These are phyloP conservation scores for Petasospora fabianii DNA, from an alignment of 1,139 yeast genomes.

Conservation along the genomic window DNA sequence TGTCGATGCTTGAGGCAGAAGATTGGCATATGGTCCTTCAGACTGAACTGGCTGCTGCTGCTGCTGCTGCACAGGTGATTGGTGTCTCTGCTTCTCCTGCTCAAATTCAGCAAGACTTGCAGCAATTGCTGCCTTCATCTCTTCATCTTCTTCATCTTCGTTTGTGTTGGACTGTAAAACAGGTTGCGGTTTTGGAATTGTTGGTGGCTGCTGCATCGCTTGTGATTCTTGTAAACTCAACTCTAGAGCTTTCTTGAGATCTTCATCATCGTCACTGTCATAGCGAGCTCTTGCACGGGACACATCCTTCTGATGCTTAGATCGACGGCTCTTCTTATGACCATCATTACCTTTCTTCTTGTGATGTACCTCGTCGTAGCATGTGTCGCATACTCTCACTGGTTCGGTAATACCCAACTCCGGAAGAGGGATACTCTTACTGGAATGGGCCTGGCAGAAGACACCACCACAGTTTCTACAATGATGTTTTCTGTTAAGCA, in stretches of 20 bases:
- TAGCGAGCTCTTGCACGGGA: slow-evolving; percentile 26
- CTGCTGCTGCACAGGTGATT: slow-evolving; percentile 13
- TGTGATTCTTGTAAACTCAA: slow-evolving; percentile 63
- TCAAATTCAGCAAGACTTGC: slow-evolving; percentile 80
- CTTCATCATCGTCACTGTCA: slow-evolving; percentile 60
- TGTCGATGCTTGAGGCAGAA: slow-evolving; percentile 21
- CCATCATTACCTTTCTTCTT: slow-evolving; percentile 31
- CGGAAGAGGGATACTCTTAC: slow-evolving; percentile 66
- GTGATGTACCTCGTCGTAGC: slow-evolving; percentile 54
- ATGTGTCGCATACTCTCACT: slow-evolving; percentile 92
- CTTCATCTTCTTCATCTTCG: slow-evolving; percentile 77
- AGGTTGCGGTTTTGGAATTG: slow-evolving; percentile 14
- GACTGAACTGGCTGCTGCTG: slow-evolving; percentile 11
- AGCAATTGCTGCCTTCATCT: slow-evolving; percentile 91
- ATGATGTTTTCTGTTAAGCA: slow-evolving; percentile 90
- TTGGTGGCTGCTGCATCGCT: slow-evolving; percentile 25
- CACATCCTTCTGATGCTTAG: slow-evolving; percentile 23
- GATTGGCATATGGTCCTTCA: slow-evolving; percentile 21
- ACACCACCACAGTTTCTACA: slow-evolving; percentile 98
- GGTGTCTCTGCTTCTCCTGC: slow-evolving; percentile 31
- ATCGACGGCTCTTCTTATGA: slow-evolving; percentile 20
- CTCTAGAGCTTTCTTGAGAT: slow-evolving; percentile 72
- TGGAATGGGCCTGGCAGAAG: slow-evolving; percentile 79
- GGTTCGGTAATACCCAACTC: slow-evolving; percentile 84
- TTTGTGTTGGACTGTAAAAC: too few relatives aligned